Evolutionary conservation across 306 rosid genomes (phyloP).

Genomic region (Acmispon strigosus): DNA sequence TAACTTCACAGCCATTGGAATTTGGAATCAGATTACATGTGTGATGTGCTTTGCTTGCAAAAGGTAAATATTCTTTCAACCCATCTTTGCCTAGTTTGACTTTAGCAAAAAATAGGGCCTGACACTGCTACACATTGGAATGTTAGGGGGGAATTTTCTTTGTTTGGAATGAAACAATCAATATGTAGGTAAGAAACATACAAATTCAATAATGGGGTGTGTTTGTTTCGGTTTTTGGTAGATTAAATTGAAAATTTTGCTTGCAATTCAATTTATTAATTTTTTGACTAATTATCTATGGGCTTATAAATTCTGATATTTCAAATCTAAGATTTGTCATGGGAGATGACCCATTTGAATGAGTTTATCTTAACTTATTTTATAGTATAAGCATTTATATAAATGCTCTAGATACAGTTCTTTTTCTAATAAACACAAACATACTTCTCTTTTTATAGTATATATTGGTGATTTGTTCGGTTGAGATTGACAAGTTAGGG

Average conservation of each 20-base stretch:
- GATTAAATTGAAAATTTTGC: neutral
- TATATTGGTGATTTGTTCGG: too few relatives aligned
- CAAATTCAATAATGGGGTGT: neutral
- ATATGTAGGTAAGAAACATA: neutral
- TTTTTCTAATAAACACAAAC: too few relatives aligned
- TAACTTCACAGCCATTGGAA: neutral
- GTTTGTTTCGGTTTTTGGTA: neutral
- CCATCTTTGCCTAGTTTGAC: conserved; percentile 26
- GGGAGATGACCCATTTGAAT: too few relatives aligned
- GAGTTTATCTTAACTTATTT: too few relatives aligned
- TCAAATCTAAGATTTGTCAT: too few relatives aligned
- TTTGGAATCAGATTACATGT: conserved; percentile 28
- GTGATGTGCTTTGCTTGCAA: conserved; percentile 3
- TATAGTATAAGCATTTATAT: too few relatives aligned
- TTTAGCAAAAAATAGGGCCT: neutral
- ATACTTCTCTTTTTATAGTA: too few relatives aligned
- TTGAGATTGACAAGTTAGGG: too few relatives aligned
- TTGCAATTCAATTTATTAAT: neutral
- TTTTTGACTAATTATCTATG: neutral
- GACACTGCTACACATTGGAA: neutral
- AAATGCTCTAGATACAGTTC: too few relatives aligned
- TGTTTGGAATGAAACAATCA: neutral
- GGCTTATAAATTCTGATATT: too few relatives aligned
- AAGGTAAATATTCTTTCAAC: neutral
- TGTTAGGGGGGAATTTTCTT: neutral